Evolutionary conservation across 2,329 filamentous ascomycete genomes (phyloP), one percentile per base, ranked within the genome.

Genomic region (Paecilomyces dactylethromorphus): DNA sequence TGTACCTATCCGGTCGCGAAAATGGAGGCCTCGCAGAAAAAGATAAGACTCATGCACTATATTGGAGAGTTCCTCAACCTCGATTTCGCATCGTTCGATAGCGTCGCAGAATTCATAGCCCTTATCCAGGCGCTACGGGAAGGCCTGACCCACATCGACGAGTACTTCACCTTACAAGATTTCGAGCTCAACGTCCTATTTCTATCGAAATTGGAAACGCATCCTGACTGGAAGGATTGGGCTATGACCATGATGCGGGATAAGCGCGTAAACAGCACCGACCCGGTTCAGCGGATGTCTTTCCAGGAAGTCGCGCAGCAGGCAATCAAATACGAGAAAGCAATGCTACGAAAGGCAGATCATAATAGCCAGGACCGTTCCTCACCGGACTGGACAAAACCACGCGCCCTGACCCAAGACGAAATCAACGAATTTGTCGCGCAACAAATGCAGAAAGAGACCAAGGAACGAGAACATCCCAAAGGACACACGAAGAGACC

Each of bases 381-480:
- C 12, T 22, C 33, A 18, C 49, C 35, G n/a, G 22, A 55, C 6
- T 24, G 56, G n/a, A 22, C 45, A 29, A 39, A 59, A 13, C 29
- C 60, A 57, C 56, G 59, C 29, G 50, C 55, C 4, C 59, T 64
- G 53, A 65, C 64, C 15, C 68, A 69, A 56, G 63, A 66, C 33
- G 67, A 69, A 7, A 68, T 69, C 56, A 69, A 69, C 35, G 61
- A 60, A 3, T 68, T 69, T 52, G 66, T 70, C 24, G 60, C 67
- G 22, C 59, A 62, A 21, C 63, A 69, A 53, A 69, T 69, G 67
- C 58, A 56, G 12, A 59, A 59, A 31, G 61, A 65, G 33, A 59
- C 45, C 3, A 54, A 57, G 6, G 45, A 53, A 8, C 50, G 51
- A 24, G 55, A 26, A 15, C 58, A 58, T 26, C 59, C 50, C 22